Conservation (phyloP, 2,329 filamentous ascomycete species). For the Colletotrichum liriopes region DNA sequence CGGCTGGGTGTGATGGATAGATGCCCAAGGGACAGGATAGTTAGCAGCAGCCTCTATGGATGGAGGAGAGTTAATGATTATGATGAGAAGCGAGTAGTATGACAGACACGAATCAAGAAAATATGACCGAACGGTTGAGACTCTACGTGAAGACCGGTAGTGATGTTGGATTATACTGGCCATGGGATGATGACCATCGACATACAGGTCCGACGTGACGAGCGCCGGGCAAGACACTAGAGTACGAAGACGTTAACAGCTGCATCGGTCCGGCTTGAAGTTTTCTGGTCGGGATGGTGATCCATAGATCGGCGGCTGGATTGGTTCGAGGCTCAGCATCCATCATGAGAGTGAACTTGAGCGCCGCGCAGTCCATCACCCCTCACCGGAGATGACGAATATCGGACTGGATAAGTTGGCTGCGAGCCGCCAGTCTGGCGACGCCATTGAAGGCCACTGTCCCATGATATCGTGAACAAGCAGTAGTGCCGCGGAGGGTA, state of each 20-base stretch:
- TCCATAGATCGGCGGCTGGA: background rate
- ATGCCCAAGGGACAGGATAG: background rate
- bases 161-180: background rate
- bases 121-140: background rate
- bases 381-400: background rate
- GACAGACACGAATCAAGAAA: background rate
- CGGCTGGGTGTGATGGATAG: background rate
- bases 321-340: too few species aligned
- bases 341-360: background rate
- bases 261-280: too few species aligned
- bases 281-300: too few species aligned
- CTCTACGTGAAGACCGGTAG: background rate
- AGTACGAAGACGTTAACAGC: too few species aligned
- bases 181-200: background rate
- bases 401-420: too few species aligned
- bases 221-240: too few species aligned
- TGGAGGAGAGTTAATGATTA: background rate
- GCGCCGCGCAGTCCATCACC: background rate
- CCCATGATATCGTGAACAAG: background rate
- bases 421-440: background rate
- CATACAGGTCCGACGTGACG: background rate
- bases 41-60: background rate
- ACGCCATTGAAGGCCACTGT: background rate
- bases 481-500: background rate
- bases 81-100: background rate